Conservation (phyloP, 2,329 filamentous ascomycete species). For the Fusarium sp. region DNA sequence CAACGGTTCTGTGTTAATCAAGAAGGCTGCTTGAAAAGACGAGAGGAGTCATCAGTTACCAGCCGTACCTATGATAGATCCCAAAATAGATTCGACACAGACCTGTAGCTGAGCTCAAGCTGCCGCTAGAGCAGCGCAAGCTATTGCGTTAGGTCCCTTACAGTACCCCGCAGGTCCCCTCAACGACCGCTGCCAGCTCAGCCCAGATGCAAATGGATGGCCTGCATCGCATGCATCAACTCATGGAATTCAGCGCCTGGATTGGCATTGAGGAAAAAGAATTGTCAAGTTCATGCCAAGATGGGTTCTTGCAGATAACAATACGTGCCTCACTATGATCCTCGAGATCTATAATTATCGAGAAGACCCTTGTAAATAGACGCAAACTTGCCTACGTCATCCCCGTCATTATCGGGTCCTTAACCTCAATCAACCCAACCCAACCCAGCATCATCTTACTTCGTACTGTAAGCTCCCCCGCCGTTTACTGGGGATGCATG, state of each 20-base stretch:
- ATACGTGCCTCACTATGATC: background rate
- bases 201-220: background rate
- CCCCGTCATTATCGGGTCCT: constrained; percentile 14
- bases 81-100: background rate
- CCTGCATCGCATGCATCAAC: constrained; percentile 19
- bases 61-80: too few relatives aligned
- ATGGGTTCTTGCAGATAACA: background rate
- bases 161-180: constrained; percentile 32
- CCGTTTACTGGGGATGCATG: constrained; percentile 22
- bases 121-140: background rate
- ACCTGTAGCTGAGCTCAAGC: background rate
- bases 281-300: background rate
- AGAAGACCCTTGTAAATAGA: constrained; percentile 17
- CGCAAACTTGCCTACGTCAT: constrained; percentile 34
- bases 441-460: constrained; percentile 29
- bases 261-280: background rate
- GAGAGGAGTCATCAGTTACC: background rate
- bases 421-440: background rate
- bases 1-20: background rate
- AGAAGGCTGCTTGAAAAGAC: background rate
- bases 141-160: constrained; percentile 1
- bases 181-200: background rate
- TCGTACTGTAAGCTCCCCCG: constrained; percentile 37
- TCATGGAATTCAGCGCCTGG: background rate
- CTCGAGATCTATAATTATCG: constrained; percentile 11